Base-by-base conservation (phyloP, 2,329 filamentous ascomycete species). In the Penicillium sp. region DNA sequence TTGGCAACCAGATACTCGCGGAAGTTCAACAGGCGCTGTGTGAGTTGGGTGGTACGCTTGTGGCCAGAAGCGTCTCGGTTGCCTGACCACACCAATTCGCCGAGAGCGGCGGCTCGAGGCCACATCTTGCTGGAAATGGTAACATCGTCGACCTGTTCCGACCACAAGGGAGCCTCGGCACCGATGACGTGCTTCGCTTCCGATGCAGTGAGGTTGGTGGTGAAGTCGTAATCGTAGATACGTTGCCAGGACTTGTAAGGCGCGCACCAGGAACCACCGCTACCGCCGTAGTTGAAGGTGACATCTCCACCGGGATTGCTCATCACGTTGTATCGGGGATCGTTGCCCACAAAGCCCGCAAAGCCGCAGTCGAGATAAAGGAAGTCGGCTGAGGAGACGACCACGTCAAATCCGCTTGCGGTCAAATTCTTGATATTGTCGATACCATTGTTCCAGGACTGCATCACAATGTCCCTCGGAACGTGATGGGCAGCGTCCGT, bases 201-300 rank as follows among this genome's bases (percentile, higher is more conserved):
- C 0, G 61, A 53, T 0, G 64, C 65, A 1, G 75, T 76, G 6
- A 80, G 70, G 53, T 73, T 74, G 39, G 62, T 52, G 0, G 76
- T 76, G 59, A 80, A 80, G 65, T 81, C 77, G 60, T 74, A 80
- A 68, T 78, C 70, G 65, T 81, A 81, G 64, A 81, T 79, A 42
- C 77, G 76, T 61, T 80, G 78, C 77, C 77, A 81, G 18, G 76
- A 79, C 62, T 81, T 81, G 70, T 80, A 81, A 0, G 78, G 78
- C 0, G 72, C 74, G 57, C 78, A 81, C 77, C 77, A 81, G n/a
- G 74, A 77, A 13, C 77, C 78, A 35, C 78, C 77, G 24, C 47
- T 53, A 39, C 73, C 78, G n/a, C 68, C 69, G 59, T 75, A 81
- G 69, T 81, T 80, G 72, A 79, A 80, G 57, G 68, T 78, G 4